These are phyloP conservation scores for Globisporangium emineosum DNA, from an alignment of 352 stramenopile species.

Conservation along the genomic window DNA sequence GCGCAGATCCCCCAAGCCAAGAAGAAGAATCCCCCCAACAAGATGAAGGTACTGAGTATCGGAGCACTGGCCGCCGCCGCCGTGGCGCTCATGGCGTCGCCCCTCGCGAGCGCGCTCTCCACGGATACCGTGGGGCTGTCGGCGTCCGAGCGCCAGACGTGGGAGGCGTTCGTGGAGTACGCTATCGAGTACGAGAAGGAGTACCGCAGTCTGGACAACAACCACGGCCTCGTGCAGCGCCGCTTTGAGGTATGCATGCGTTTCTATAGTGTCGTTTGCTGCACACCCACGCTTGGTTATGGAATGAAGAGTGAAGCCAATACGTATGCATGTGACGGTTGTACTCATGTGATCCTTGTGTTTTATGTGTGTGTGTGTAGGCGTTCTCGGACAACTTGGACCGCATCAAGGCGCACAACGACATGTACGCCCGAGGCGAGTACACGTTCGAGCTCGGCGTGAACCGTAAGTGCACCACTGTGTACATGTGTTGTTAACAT, in stretches of 20 bases:
- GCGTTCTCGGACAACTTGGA: conserved; percentile 48
- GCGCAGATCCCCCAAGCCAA: conserved; percentile 1
- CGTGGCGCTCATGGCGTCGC: conserved; percentile 6
- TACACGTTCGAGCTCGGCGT: conserved; percentile 48
- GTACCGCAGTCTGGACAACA: conserved; percentile 39
- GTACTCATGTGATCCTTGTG: neutral
- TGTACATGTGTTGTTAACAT: neutral
- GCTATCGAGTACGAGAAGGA: conserved; percentile 49
- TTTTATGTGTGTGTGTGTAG: conserved; percentile 5
- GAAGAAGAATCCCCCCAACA: neutral
- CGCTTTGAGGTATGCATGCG: conserved; percentile 25
- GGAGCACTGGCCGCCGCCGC: neutral
- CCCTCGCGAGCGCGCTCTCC: conserved; percentile 7
- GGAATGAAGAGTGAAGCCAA: neutral
- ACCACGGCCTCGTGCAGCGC: conserved; percentile 33
- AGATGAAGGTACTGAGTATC: conserved; percentile 15
- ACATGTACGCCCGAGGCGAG: conserved; percentile 39
- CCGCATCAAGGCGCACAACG: conserved; percentile 50
- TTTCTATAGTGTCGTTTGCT: neutral
- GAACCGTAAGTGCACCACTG: conserved; percentile 23
- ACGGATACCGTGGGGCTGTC: conserved; percentile 11
- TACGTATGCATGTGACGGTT: neutral
- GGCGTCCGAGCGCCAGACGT: conserved; percentile 26
- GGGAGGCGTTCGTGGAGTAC: conserved; percentile 55
- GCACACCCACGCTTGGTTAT: too few relatives aligned